phyloP scores from a whole-genome alignment of 306 rosid species.

The Cucumis hystrix region DNA sequence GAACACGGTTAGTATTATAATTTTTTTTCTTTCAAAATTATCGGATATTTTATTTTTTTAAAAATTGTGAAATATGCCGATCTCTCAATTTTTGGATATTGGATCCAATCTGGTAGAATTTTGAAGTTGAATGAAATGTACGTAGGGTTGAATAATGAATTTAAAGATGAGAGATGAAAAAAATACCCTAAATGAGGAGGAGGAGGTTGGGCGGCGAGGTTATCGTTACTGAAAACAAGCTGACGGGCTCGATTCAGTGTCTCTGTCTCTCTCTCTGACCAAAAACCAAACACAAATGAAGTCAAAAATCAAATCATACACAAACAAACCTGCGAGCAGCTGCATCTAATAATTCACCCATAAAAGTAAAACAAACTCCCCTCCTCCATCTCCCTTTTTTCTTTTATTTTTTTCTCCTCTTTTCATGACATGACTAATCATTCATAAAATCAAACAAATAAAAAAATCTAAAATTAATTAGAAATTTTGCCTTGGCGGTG shows the following conservation, averaged over 20 bases:
- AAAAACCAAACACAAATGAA: conserved; percentile 15
- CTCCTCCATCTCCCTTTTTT: too few species aligned
- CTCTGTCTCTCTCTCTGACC: conserved; percentile 96
- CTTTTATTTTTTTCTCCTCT: too few species aligned
- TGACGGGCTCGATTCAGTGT: conserved; percentile 93
- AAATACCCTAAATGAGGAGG: conserved; percentile 64
- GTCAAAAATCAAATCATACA: conserved; percentile 12
- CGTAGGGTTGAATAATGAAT: too few species aligned
- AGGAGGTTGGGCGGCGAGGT: conserved; percentile 30
- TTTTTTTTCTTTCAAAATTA: too few species aligned
- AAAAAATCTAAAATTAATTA: neutral
- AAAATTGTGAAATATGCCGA: too few species aligned
- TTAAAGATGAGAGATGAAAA: neutral
- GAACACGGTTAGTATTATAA: too few species aligned
- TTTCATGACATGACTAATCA: too few species aligned
- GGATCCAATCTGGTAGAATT: too few species aligned
- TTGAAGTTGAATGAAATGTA: too few species aligned
- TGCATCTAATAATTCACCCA: neutral
- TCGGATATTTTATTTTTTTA: too few species aligned
- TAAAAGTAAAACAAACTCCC: neutral
- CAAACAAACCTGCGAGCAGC: neutral
- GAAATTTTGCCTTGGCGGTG: conserved; percentile 82
- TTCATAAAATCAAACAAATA: too few species aligned
- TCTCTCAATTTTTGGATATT: too few species aligned
- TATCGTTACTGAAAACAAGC: conserved; percentile 76